Conservation (phyloP, 768 basidiomycete species). For the Lentinula sp. region DNA sequence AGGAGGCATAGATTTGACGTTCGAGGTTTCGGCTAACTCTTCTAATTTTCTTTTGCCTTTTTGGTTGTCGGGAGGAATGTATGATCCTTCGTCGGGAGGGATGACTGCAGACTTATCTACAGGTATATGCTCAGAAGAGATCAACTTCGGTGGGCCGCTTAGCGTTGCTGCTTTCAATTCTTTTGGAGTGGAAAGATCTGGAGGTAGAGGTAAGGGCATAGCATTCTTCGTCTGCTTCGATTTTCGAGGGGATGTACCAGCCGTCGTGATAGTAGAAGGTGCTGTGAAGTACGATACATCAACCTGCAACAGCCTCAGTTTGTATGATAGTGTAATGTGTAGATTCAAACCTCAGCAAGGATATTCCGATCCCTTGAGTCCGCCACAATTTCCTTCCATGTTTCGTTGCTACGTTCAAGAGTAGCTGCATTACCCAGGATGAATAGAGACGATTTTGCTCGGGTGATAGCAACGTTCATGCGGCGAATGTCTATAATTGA, state of each 20-base stretch:
- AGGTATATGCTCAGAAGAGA: slow-evolving; percentile 9
- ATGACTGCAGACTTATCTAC: slow-evolving; percentile 16
- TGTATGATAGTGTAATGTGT: neutral
- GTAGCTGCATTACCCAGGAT: slow-evolving; percentile 89
- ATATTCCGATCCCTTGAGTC: slow-evolving; percentile 66
- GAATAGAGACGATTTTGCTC: slow-evolving; percentile 91
- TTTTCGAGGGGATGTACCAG: slow-evolving; percentile 13
- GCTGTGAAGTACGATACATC: slow-evolving; percentile 31
- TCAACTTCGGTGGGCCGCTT: slow-evolving; percentile 12
- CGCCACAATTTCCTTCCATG: slow-evolving; percentile 71
- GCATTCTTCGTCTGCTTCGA: slow-evolving; percentile 15
- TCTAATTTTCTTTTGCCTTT: slow-evolving; percentile 18
- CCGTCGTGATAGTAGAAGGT: slow-evolving; percentile 9
- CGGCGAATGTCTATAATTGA: slow-evolving; percentile 58
- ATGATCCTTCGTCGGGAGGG: too few relatives aligned
- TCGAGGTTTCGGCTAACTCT: neutral
- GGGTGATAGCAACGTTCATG: slow-evolving; percentile 99
- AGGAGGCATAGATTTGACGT: neutral
- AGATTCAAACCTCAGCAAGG: slow-evolving; percentile 52
- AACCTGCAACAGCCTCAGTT: slow-evolving; percentile 10
- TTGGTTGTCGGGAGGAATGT: slow-evolving; percentile 18
- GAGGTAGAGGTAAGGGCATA: slow-evolving; percentile 18
- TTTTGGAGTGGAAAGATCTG: slow-evolving; percentile 32
- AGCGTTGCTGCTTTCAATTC: slow-evolving; percentile 17
- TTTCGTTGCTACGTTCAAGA: slow-evolving; percentile 76